Evolutionary conservation across 2,329 filamentous ascomycete genomes (phyloP), one percentile per base, ranked within the genome.

Genomic region (Tympanopsis confertula): DNA sequence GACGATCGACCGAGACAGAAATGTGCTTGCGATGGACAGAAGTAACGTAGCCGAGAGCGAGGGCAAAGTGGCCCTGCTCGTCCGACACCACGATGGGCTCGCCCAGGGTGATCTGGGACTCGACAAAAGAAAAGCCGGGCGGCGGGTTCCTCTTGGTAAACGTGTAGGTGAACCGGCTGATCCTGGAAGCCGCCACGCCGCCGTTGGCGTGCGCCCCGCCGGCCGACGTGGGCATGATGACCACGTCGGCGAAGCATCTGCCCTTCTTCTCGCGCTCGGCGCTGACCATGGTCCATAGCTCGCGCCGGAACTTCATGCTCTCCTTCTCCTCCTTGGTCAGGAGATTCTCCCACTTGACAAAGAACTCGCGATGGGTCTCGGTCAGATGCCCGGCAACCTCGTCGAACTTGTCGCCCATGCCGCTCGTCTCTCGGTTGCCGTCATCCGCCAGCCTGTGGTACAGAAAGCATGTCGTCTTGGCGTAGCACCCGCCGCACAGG

Each of bases 51-150:
- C 91, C 91, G 46, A 94, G 86, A 1, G 89, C 88, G 28, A 98
- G 71, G 1, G 89, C 89, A 63, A 94, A 98, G 55, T 98, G 91
- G 0, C 91, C 91, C 42, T 85, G 71, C 56, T 98, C 91, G 48
- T 95, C 91, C 0, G 91, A 96, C 3, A 98, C 74, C n/a, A 98
- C 91, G 36, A 96, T 80, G 0, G 91, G 89, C 51, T 98, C 91
- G 30, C 89, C 89, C 19, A 85, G 69, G 2, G 69, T 76, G 20
- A 98, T 73, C 50, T 96, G 87, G 1, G 88, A 96, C 49, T 96
- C 89, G 1, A 86, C 63, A 51, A 98, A 98, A 0, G 86, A 94
- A 50, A 91, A 88, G 0, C 68, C 69, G 1, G 75, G 47, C 2
- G 62, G 50, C 0, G 69, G 55, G 18, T 70, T 69, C 39, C 78